phyloP scores from a whole-genome alignment of 768 basidiomycete genomes.

The Strobilomyces confusus region DNA sequence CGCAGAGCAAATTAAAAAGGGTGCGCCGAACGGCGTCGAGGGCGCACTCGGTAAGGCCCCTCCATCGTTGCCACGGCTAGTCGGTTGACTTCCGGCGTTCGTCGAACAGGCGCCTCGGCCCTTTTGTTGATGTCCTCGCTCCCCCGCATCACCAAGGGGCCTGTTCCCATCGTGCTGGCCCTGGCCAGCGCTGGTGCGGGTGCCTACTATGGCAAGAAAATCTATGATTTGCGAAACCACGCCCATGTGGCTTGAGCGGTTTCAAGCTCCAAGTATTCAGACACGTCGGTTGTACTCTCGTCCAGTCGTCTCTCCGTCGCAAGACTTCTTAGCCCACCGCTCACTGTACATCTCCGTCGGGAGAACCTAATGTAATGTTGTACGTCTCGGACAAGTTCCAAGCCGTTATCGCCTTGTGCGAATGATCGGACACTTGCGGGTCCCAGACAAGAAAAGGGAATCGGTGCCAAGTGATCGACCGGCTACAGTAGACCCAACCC shows the following conservation, averaged over 20 bases:
- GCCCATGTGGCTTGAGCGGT: not conserved
- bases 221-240: constrained; percentile 36
- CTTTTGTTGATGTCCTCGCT: constrained; percentile 70
- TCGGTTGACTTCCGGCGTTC: not conserved
- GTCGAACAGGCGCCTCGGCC: constrained; percentile 62
- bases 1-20: constrained; percentile 70
- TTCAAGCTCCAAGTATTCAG: not conserved
- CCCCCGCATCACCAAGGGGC: constrained; percentile 70
- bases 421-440: constrained; percentile 2
- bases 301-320: not conserved
- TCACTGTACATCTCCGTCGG: not conserved
- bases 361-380: not conserved
- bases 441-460: not conserved
- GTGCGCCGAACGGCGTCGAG: constrained; percentile 70
- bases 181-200: constrained; percentile 58
- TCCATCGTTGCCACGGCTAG: not conserved
- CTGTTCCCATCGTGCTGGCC: constrained; percentile 63
- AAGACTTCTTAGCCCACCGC: not conserved
- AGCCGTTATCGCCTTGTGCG: not conserved
- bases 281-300: constrained; percentile 11
- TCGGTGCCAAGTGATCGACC: not conserved
- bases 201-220: constrained; percentile 63
- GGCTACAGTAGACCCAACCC: not conserved
- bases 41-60: constrained; percentile 65
- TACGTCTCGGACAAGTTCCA: constrained; percentile 11